Evolutionary conservation across 768 basidiomycete species (phyloP).

Genomic region (Lactarius hatsudake): DNA sequence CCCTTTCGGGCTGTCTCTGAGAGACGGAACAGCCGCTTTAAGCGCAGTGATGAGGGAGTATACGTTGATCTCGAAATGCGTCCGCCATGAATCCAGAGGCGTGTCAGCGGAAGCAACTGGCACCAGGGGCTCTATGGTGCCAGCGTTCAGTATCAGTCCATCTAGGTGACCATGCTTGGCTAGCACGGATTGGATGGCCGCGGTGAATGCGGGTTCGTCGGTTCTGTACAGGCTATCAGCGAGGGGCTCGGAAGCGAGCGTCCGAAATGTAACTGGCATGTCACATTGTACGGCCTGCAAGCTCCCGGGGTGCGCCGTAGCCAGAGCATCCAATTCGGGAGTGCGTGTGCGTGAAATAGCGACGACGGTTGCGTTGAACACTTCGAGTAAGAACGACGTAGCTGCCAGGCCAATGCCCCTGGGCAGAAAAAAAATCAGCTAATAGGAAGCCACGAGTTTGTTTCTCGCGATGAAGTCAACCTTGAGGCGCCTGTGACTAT

Average conservation of each 20-base stretch:
- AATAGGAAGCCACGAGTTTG: background rate
- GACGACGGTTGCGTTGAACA: conserved; percentile 65
- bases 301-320: conserved; percentile 35
- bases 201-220: conserved; percentile 50
- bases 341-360: conserved; percentile 71
- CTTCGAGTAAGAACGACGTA: conserved; percentile 58
- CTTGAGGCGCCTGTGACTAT: conserved; percentile 86
- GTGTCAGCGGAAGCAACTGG: conserved; percentile 49
- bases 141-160: conserved; percentile 84
- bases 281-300: conserved; percentile 67
- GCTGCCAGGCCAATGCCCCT: conserved; percentile 80
- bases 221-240: conserved; percentile 43
- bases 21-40: conserved; percentile 61
- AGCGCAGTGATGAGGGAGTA: conserved; percentile 77
- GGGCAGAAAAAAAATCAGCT: conserved; percentile 26
- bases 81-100: conserved; percentile 61
- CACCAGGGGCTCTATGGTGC: conserved; percentile 65
- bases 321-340: conserved; percentile 58
- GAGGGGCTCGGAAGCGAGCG: conserved; percentile 12
- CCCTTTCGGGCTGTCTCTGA: conserved; percentile 56
- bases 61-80: conserved; percentile 82
- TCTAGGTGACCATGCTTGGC: conserved; percentile 65
- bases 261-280: conserved; percentile 53
- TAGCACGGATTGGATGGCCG: conserved; percentile 53
- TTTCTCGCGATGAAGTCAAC: conserved; percentile 36